phyloP scores from a whole-genome alignment of 164 flowering plant genomes.

The Berberis thunbergii region DNA sequence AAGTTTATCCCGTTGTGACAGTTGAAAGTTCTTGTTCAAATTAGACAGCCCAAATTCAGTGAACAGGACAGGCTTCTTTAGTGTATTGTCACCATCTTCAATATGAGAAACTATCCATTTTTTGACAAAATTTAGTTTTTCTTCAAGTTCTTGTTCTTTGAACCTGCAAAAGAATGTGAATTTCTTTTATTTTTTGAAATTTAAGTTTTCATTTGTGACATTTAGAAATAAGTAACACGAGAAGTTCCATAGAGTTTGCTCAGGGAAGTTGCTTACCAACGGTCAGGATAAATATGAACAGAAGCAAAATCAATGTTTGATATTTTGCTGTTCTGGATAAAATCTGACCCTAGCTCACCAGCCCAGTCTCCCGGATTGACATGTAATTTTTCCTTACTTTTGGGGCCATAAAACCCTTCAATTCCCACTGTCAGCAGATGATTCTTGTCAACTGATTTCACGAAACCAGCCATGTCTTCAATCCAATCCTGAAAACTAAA shows the following conservation, averaged over 20 bases:
- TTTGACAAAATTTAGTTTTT: slow-evolving; percentile 43
- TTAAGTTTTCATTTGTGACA: background rate
- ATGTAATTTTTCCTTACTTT: slow-evolving; percentile 43
- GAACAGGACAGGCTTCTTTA: slow-evolving; percentile 73
- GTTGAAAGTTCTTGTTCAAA: slow-evolving; percentile 43
- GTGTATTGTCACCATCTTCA: slow-evolving; percentile 67
- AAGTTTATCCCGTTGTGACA: slow-evolving; percentile 50
- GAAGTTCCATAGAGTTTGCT: background rate
- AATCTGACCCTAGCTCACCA: slow-evolving; percentile 64
- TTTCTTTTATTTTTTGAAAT: background rate
- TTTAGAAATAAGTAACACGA: background rate
- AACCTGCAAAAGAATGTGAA: slow-evolving; percentile 33
- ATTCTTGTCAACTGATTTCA: slow-evolving; percentile 75
- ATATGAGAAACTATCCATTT: slow-evolving; percentile 75
- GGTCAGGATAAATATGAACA: slow-evolving; percentile 85
- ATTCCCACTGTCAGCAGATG: slow-evolving; percentile 78
- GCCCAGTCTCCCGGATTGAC: slow-evolving; percentile 80
- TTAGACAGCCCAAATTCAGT: slow-evolving; percentile 74
- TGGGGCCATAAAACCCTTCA: slow-evolving; percentile 88
- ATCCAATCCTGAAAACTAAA: slow-evolving; percentile 67
- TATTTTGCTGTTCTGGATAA: slow-evolving; percentile 54
- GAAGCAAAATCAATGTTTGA: slow-evolving; percentile 75
- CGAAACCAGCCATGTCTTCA: slow-evolving; percentile 72
- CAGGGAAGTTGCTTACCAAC: slow-evolving; percentile 43
- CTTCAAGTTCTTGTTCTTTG: slow-evolving; percentile 30